Conservation (phyloP, 148 eudicot species). For the Drosera capensis region DNA sequence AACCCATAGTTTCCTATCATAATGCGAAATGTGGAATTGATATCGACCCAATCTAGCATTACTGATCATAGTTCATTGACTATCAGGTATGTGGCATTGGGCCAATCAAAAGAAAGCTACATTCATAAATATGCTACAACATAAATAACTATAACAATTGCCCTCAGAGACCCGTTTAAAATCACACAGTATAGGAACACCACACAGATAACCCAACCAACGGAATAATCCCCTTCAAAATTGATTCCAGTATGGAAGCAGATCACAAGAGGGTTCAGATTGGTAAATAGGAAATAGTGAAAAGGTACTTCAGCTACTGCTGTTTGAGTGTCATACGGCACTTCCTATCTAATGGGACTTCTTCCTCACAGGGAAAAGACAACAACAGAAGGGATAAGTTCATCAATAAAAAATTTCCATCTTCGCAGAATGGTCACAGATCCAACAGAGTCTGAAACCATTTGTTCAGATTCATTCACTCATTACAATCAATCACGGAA, state of each 20-base stretch:
- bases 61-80: not conserved
- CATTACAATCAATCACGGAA: not conserved
- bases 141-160: not conserved
- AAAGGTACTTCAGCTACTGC: constrained; percentile 8
- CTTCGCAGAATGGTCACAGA: not conserved
- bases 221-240: not conserved
- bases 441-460: not conserved
- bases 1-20: not conserved
- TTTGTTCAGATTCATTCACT: too few relatives aligned
- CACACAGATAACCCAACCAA: not conserved
- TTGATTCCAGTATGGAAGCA: not conserved
- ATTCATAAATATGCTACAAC: not conserved
- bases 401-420: not conserved
- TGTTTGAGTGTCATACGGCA: constrained; percentile 72
- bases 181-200: not conserved
- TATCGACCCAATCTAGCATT: not conserved
- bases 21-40: not conserved
- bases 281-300: not conserved
- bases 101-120: not conserved
- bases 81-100: not conserved
- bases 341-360: constrained; percentile 50
- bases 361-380: not conserved
- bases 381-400: not conserved
- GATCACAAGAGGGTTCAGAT: not conserved
- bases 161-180: not conserved